Base-by-base conservation (phyloP, 768 basidiomycete species). In the Inosperma sp. region DNA sequence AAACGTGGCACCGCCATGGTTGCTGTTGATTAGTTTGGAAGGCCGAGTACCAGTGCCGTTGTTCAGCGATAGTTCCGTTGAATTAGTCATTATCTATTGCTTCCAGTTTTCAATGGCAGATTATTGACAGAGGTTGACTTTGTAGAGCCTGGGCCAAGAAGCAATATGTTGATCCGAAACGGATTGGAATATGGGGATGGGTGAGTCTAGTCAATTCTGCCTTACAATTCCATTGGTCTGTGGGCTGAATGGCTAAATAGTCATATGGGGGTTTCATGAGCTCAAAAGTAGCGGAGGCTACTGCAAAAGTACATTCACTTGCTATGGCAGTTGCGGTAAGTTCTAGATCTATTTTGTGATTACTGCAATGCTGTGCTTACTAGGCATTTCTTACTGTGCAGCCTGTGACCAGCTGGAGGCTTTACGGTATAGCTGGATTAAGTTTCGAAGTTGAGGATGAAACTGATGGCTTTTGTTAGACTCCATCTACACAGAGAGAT, bases 181-280 rank as follows among this genome's bases (percentile, higher is more conserved):
- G 93, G 37, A 88, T 98, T 40, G 96, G 95, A 0, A 86, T 98
- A 44, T 97, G 94, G 94, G 96, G 96, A 35, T 98, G 96, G 95
- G 91, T 93, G 55, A 64, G 87, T 71, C 10, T 5, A 42, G 7
- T 48, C 31, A 41, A 53, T 47, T 22, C 29, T 52, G 3, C 29
- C 4, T 33, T 35, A 25, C 17, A 16, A 4, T n/a, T 21, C 14
- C 9, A 17, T 44, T 13, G 2, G 7, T 25, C 16, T 7, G 17
- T 44, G 22, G 17, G 31, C 19, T 6, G 21, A 25, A 23, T 13
- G 21, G 9, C 45, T 39, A 40, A 52, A 12, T 58, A 94, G 94
- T 93, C 89, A 7, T 97, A 93, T 60, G 95, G 95, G 8, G 95
- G 96, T 0, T 99, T 92, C 69, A 90, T 98, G 87, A 87, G 88